phyloP scores from a whole-genome alignment of 2,329 filamentous ascomycete species.

The Nothophaeocryptopus gaeumannii region DNA sequence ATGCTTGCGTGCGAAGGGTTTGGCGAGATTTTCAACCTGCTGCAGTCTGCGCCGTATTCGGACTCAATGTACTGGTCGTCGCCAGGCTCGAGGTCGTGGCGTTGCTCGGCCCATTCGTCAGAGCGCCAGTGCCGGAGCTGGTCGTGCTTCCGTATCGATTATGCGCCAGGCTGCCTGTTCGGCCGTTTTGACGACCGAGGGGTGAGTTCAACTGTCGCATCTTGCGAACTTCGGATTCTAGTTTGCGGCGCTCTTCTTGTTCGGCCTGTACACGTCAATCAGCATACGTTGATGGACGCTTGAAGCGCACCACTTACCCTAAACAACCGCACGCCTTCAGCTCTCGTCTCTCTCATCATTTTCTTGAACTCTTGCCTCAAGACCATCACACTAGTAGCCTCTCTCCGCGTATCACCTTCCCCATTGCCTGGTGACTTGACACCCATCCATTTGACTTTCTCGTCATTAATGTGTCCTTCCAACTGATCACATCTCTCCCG shows the following conservation, averaged over 20 bases:
- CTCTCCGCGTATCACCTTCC: constrained; percentile 34
- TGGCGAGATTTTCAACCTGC: no score
- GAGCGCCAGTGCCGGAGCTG: constrained; percentile 5
- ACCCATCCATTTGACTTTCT: constrained; percentile 65
- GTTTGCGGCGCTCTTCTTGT: constrained; percentile 66
- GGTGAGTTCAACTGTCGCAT: constrained; percentile 44
- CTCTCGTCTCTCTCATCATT: constrained; percentile 72
- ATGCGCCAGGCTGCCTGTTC: constrained; percentile 11
- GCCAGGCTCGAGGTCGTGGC: not conserved
- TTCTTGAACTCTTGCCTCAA: constrained; percentile 74
- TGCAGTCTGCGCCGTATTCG: no score
- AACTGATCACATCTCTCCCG: constrained; percentile 62
- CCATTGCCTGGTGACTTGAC: constrained; percentile 50
- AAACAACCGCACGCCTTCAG: constrained; percentile 62
- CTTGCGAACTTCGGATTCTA: constrained; percentile 62
- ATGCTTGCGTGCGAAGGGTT: no score
- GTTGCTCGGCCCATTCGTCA: constrained; percentile 4
- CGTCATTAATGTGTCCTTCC: constrained; percentile 64
- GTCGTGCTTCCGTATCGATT: constrained; percentile 13
- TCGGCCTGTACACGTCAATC: constrained; percentile 53
- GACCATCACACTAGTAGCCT: constrained; percentile 65
- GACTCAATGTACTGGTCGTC: no score
- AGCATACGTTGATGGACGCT: constrained; percentile 19
- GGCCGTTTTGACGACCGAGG: constrained; percentile 15
- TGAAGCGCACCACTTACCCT: constrained; percentile 52